These are phyloP conservation scores for Cucurbita maxima DNA, from an alignment of 306 rosid species.

Conservation along the genomic window DNA sequence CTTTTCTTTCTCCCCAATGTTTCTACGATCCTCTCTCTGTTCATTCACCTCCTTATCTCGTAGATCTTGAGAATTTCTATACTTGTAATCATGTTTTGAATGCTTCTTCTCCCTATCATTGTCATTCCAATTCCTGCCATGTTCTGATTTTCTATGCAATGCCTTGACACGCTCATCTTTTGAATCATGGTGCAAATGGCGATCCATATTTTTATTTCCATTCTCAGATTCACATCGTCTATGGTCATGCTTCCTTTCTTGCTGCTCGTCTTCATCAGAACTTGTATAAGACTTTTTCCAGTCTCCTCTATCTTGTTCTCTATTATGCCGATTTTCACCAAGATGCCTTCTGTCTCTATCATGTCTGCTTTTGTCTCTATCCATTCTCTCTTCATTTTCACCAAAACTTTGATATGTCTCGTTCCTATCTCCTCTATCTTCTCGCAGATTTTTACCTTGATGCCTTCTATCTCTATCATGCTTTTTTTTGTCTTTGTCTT, in stretches of 20 bases:
- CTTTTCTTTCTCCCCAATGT: slow-evolving; percentile 21
- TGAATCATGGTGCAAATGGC: slow-evolving; percentile 10
- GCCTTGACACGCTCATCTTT: slow-evolving; percentile 26
- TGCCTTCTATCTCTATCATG: background rate
- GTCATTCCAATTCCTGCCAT: slow-evolving; percentile 13
- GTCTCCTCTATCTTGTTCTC: slow-evolving; percentile 13
- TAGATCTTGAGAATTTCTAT: slow-evolving; percentile 4
- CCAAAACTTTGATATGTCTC: slow-evolving; percentile 4
- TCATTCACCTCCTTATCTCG: slow-evolving; percentile 21
- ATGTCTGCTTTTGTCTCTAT: slow-evolving; percentile 2
- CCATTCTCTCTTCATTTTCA: slow-evolving; percentile 26
- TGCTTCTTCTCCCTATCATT: slow-evolving; percentile 7
- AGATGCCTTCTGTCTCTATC: no score
- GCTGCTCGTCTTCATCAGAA: slow-evolving; percentile 20
- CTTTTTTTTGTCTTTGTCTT: slow-evolving; percentile 9
- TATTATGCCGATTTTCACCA: background rate
- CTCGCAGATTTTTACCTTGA: slow-evolving; percentile 7
- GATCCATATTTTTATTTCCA: slow-evolving; percentile 14
- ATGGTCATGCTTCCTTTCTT: slow-evolving; percentile 11
- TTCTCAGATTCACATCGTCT: slow-evolving; percentile 18
- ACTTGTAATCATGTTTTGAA: background rate
- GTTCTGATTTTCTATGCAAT: slow-evolving; percentile 11
- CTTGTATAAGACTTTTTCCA: slow-evolving; percentile 10
- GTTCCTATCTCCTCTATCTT: slow-evolving; percentile 15
- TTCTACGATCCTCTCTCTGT: slow-evolving; percentile 11